Evolutionary conservation across 371 early-diverging fungal species (phyloP).

Genomic region (Syncephalastrum sp.): DNA sequence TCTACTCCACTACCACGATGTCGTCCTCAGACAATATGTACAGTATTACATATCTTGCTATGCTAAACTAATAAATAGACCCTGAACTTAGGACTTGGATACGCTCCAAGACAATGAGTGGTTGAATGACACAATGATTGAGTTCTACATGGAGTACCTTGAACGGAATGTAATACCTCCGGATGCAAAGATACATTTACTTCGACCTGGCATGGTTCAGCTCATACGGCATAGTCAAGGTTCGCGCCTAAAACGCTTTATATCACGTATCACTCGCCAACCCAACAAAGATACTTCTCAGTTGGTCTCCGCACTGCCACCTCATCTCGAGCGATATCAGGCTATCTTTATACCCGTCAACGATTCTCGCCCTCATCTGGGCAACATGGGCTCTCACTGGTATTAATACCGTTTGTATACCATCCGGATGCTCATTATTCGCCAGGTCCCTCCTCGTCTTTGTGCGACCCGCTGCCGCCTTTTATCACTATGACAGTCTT

Average conservation of each 20-base stretch:
- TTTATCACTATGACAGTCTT: slow-evolving; percentile 51
- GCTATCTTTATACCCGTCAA: slow-evolving; percentile 49
- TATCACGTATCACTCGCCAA: slow-evolving; percentile 1
- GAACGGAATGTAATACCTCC: slow-evolving; percentile 34
- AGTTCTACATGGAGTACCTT: slow-evolving; percentile 53
- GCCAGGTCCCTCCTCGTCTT: slow-evolving; percentile 43
- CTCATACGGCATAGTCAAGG: slow-evolving; percentile 37
- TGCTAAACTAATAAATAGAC: neutral
- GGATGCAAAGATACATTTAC: slow-evolving; percentile 26
- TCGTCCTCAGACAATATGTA: slow-evolving; percentile 36
- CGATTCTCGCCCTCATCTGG: slow-evolving; percentile 36
- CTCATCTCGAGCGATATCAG: slow-evolving; percentile 22
- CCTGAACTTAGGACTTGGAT: slow-evolving; percentile 32
- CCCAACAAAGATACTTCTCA: slow-evolving; percentile 23
- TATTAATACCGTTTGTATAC: neutral
- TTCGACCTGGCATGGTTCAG: slow-evolving; percentile 40
- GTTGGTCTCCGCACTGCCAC: slow-evolving; percentile 32
- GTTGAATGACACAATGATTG: slow-evolving; percentile 60
- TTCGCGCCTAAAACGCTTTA: slow-evolving; percentile 10
- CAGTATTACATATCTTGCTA: slow-evolving; percentile 1
- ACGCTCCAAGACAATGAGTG: slow-evolving; percentile 49
- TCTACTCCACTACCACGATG: slow-evolving; percentile 41
- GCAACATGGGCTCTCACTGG: slow-evolving; percentile 53
- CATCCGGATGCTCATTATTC: neutral
- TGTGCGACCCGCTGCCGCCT: slow-evolving; percentile 23